A percentile compares a stretch with the other conserved stretches of the same genome.
These are phyloP conservation scores for Neonectria hederae DNA, from an alignment of 2,329 filamentous ascomycete genomes.

Conservation along the genomic window DNA sequence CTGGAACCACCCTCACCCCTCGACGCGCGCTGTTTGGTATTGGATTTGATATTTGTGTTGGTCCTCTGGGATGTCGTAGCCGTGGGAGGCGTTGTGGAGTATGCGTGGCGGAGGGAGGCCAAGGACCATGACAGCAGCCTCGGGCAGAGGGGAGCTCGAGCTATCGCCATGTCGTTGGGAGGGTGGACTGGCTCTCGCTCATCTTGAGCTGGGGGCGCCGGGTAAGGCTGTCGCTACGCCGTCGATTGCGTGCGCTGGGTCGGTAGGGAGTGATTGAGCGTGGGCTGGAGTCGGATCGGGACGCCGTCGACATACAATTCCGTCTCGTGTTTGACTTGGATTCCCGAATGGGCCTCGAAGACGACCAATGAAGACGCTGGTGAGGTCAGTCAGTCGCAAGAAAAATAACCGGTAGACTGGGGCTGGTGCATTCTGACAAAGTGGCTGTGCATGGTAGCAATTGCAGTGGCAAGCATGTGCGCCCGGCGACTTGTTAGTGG, in stretches of 20 bases:
- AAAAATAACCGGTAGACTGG: background rate
- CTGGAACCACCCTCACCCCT: conserved; percentile 21
- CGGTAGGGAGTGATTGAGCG: background rate
- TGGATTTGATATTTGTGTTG: conserved; percentile 4
- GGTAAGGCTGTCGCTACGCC: background rate
- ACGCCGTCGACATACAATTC: background rate
- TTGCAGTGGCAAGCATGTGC: conserved; percentile 1
- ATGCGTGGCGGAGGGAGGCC: conserved; percentile 20
- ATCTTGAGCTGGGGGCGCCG: conserved; percentile 24
- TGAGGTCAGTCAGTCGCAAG: conserved; percentile 13
- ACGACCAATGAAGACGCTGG: background rate
- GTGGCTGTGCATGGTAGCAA: conserved; percentile 1
- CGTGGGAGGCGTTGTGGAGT: conserved; percentile 18
- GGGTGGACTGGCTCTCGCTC: conserved; percentile 12
- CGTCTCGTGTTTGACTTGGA: background rate
- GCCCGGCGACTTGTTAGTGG: conserved; percentile 13
- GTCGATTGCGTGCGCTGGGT: background rate
- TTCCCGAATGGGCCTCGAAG: conserved; percentile 2
- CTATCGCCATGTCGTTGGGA: conserved; percentile 39
- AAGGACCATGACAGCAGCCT: conserved; percentile 26
- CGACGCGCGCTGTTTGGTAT: background rate
- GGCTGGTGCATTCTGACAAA: background rate
- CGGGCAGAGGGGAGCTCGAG: conserved; percentile 27
- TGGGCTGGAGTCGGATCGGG: background rate
- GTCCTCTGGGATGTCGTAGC: conserved; percentile 18